Evolutionary conservation across 1,284 basidiomycete species (phyloP), one percentile per base, ranked within the genome.

Genomic region (Meira nashicola): DNA sequence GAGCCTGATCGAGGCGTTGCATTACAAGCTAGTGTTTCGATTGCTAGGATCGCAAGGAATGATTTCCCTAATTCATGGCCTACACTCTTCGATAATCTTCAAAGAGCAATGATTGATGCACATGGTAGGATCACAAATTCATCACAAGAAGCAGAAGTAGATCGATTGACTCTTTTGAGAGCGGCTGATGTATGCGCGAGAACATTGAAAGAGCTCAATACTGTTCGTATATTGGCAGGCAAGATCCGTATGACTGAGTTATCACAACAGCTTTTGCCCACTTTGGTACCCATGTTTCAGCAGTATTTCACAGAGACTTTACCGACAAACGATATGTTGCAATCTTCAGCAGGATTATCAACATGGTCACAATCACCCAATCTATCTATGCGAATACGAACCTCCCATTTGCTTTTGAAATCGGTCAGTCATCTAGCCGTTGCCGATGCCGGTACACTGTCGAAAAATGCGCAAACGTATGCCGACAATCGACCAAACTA

Each of bases 201-300:
- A 52, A 67, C 64, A 38, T 60, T 77, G 40, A 78, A 77, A 63
- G 73, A 76, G 55, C 68, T 78, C 43, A 67, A 62, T 19, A 64
- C 66, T 11, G 72, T 76, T 21, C 69, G 67, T 25, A 61, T 78
- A 6, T 60, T 77, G 10, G 70, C 74, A 10, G 75, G 76, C 39
- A 74, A 72, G 59, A 65, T 78, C 57, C 66, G 73, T 28, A 77
- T 78, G 74, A 65, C 74, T 28, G 72, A 76, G 48, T 66, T 78
- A 57, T 65, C 37, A 51, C 64, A 5, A 47, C 51, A 12, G 39
- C 39, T 21, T 11, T 65, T 78, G 17, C 74, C 74, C 4, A 61
- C 59, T 3, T 65, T 78, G 5, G 70, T 70, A 39, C 68, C 73
- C 17, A 71, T 71, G 57, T 68, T 74, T 43, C 62, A 68, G 39